Evolutionary conservation across 768 basidiomycete species (phyloP), one percentile per base, ranked within the genome.

Genomic region (Suillus americanus): DNA sequence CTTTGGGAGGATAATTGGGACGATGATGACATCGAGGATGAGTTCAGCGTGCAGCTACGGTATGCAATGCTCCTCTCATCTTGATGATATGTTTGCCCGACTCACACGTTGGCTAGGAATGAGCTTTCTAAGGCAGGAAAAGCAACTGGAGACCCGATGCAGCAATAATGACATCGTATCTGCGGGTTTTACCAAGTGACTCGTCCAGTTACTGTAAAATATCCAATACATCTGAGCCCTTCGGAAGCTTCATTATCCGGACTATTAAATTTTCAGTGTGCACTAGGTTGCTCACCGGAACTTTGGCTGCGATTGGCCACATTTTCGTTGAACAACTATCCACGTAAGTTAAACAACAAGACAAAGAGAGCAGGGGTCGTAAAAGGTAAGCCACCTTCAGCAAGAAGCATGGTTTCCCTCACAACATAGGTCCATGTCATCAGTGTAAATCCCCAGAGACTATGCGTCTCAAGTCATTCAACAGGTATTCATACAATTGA

Each of bases 1-100:
- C 81, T 99, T 13, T 99, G 97, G 97, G 97, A 99, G 81, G 97
- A 99, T 70, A 98, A 98, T 75, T 99, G 97, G 97, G 97, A 99
- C 72, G 97, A 99, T 71, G 97, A 99, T 79, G 97, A 99, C 78
- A 89, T 97, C 66, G 97, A 97, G 75, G 96, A 98, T 70, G 95
- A 97, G 69, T 99, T 99, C 74, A 95, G 94, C 71, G 89, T 92
- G 61, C 95, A 97, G 78, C 80, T 99, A 69, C 87, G 97, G 97
- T 96, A 74, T 70, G 91, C n/a, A 10, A 12, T 61, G 4, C 33
- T 6, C 50, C 20, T 28, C 51, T 5, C 51, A 37, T 25, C 54
- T 67, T 64, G 18, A 9, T 33, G 46, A 35, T 23, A 14, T 20
- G 23, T 35, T 41, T n/a, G 13, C 51, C 14, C 10, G 20, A 50